Conservation (phyloP, 805 yeast genomes). For the Barnettozyma californica region DNA sequence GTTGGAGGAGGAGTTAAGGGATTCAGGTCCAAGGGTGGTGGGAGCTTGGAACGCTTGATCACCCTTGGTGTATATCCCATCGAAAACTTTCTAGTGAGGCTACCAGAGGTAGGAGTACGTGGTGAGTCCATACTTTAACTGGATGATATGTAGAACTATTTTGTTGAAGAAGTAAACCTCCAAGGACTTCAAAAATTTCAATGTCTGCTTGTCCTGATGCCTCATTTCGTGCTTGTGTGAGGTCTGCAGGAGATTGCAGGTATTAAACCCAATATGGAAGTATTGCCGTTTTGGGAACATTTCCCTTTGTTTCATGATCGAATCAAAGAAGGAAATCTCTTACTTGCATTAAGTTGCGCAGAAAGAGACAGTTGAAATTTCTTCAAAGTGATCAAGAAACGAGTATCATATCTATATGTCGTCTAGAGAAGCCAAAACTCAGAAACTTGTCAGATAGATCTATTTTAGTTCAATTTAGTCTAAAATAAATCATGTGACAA, state of each 20-base stretch:
- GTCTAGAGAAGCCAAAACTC: no score
- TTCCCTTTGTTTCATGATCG: background rate
- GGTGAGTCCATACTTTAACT: constrained; percentile 1
- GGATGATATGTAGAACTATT: background rate
- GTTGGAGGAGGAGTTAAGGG: constrained; percentile 22
- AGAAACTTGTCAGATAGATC: no score
- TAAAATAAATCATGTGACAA: background rate
- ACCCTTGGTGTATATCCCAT: constrained; percentile 13
- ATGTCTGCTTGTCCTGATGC: background rate
- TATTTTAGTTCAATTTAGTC: background rate
- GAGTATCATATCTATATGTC: no score
- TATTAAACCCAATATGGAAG: background rate
- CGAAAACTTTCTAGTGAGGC: constrained; percentile 1
- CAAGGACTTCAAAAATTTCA: background rate
- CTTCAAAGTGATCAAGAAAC: no score
- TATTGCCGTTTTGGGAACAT: background rate
- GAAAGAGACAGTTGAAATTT: no score
- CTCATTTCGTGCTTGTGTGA: background rate
- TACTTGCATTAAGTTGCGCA: background rate
- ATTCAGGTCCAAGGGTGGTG: constrained; percentile 19
- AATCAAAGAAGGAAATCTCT: background rate
- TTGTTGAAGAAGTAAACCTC: background rate
- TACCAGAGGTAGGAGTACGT: constrained; percentile 5
- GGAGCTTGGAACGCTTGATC: constrained; percentile 19
- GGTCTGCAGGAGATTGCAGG: background rate